Base-by-base conservation (phyloP, 2,329 filamentous ascomycete species). In the Microsporum ferrugineum region DNA sequence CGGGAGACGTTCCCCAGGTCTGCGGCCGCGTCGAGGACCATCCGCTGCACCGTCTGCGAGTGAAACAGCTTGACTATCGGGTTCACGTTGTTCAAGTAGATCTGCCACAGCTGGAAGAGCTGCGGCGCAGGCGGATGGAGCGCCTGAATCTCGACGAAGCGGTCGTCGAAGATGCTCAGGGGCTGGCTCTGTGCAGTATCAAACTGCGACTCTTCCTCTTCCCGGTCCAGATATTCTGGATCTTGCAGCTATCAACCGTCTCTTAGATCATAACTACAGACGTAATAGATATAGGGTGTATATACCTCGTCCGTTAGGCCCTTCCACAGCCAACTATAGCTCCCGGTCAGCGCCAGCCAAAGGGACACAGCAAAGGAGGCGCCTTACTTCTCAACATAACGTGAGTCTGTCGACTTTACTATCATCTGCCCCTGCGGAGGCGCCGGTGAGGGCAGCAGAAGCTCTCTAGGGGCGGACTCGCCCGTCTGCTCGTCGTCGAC, bases 11-110 rank as follows among this genome's bases (percentile, higher is more conserved):
- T 77, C 27, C 77, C 72, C 2, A 78, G 69, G 57, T 78, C 73
- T 47, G 73, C 73, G 1, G 77, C 71, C 2, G 79, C 77, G 29
- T 76, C 72, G 29, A 78, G 65, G 23, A 83, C 69, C 1, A 75
- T 75, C 2, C 74, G 73, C 64, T 80, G 76, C 27, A 78, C 71
- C 10, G 75, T 79, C 1, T 80, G 80, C 2, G 79, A 71, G 66
- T 84, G 81, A 23, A 83, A 67, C 4, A 84, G 73, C 64, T 83
- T 83, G 64, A 82, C 73, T 4, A 84, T 66, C 0, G 80, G 80
- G 67, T 84, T 81, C n/a, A 84, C 78, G 31, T 66, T 64, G 41
- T 68, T 65, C 12, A 66, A 53, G 57, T 65, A 70, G 1, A 59
- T 60, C 43, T 64, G 64, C 68, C 67, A 70, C 57, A 62, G 65